Evolutionary conservation across 306 rosid species (phyloP).

Genomic region (Astragalus glycyphyllos): DNA sequence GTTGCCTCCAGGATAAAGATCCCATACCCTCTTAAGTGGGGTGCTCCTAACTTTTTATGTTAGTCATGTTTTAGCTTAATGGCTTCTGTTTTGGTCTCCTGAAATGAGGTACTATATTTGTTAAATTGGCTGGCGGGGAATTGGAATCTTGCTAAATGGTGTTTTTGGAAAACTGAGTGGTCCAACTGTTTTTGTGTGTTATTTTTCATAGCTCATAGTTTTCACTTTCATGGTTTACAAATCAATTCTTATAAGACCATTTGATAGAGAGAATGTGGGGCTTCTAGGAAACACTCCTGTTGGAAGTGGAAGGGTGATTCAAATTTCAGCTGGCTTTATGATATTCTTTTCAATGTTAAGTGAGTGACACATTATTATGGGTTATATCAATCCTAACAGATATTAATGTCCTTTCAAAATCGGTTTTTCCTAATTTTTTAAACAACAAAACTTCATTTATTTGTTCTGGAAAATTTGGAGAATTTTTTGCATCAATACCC

Average conservation of each 20-base stretch:
- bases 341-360: slow-evolving; percentile 93
- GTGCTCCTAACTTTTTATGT: slow-evolving; percentile 92
- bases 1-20: slow-evolving; percentile 75
- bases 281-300: slow-evolving; percentile 97
- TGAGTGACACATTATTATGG: slow-evolving; percentile 32
- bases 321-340: slow-evolving; percentile 94
- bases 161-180: slow-evolving; percentile 93
- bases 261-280: slow-evolving; percentile 90
- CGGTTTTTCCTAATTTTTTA: slow-evolving; percentile 13
- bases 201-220: too few relatives aligned
- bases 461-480: slow-evolving; percentile 93
- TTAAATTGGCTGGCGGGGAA: slow-evolving; percentile 91
- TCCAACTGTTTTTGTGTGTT: slow-evolving; percentile 77
- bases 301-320: slow-evolving; percentile 94
- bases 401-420: background rate
- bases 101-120: slow-evolving; percentile 73
- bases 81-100: slow-evolving; percentile 96
- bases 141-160: slow-evolving; percentile 89
- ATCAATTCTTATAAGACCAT: slow-evolving; percentile 29
- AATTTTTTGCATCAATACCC: slow-evolving; percentile 96
- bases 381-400: background rate
- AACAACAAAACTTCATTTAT: slow-evolving; percentile 1
- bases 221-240: background rate
- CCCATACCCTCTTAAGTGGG: slow-evolving; percentile 98
- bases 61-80: slow-evolving; percentile 93